Evolutionary conservation across 2,329 filamentous ascomycete genomes (phyloP).

Genomic region (Ophiostoma angusticollis): DNA sequence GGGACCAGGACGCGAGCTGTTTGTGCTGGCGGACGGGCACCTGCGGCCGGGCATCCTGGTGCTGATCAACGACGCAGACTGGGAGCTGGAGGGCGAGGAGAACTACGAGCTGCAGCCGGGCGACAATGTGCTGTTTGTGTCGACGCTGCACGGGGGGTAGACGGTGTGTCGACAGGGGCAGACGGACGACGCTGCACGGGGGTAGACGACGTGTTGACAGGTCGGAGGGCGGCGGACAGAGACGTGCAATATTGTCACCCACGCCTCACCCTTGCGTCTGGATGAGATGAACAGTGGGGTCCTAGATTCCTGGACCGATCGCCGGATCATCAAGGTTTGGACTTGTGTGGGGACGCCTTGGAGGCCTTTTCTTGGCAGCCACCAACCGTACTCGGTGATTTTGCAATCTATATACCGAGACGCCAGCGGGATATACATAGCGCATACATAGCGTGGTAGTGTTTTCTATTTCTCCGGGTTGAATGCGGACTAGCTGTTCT

Average conservation of each 20-base stretch:
- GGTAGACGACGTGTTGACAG: too few relatives aligned
- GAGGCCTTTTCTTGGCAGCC: too few relatives aligned
- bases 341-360: too few relatives aligned
- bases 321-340: too few relatives aligned
- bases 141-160: constrained; percentile 86
- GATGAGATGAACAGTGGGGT: not conserved
- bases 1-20: constrained; percentile 80
- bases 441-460: too few relatives aligned
- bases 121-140: constrained; percentile 92
- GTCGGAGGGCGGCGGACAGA: too few relatives aligned
- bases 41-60: constrained; percentile 82
- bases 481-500: too few relatives aligned
- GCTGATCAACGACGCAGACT: constrained; percentile 94
- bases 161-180: not conserved
- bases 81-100: constrained; percentile 94
- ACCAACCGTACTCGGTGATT: too few relatives aligned
- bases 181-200: not conserved
- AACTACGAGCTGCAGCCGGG: constrained; percentile 68
- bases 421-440: too few relatives aligned
- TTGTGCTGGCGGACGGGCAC: constrained; percentile 66
- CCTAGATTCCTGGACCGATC: too few relatives aligned
- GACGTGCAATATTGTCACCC: not conserved
- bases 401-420: too few relatives aligned
- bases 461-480: too few relatives aligned
- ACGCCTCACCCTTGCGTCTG: not conserved